phyloP scores from a whole-genome alignment of 306 rosid genomes.

The Dalbergia oliveri region DNA sequence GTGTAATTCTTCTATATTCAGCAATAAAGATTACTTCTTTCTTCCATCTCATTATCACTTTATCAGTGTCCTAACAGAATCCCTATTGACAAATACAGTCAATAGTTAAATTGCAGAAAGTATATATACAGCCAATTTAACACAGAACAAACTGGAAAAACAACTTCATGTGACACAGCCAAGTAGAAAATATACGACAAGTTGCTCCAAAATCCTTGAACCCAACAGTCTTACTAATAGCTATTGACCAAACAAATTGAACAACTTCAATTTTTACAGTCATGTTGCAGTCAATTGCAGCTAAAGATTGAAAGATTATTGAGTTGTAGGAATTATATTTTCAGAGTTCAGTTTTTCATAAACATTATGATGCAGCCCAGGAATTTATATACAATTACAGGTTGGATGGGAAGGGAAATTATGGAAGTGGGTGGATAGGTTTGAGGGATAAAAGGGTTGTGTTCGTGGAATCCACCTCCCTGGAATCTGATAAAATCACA shows the following conservation, averaged over 20 bases:
- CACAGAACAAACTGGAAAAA: too few species aligned
- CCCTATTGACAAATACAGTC: too few species aligned
- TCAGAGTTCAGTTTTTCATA: conserved; percentile 9
- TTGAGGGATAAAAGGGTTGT: neutral
- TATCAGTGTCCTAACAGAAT: too few species aligned
- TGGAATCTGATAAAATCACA: neutral
- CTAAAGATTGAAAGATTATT: neutral
- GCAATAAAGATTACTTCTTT: too few species aligned
- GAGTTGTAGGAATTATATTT: neutral
- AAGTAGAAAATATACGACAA: neutral
- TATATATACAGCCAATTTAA: too few species aligned
- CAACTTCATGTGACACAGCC: too few species aligned
- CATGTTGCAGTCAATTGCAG: neutral
- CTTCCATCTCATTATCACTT: too few species aligned
- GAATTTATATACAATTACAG: neutral
- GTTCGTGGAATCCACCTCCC: neutral
- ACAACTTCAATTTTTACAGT: too few species aligned
- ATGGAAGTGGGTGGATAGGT: neutral
- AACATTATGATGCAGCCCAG: neutral
- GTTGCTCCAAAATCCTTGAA: neutral
- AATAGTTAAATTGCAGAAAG: too few species aligned
- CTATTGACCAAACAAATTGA: too few species aligned
- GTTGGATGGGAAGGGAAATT: neutral
- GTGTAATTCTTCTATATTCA: too few species aligned
- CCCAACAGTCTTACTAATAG: conserved; percentile 8